A percentile compares a stretch with the other conserved stretches of the same genome.
Conservation (phyloP, 805 yeast genomes). For the Blastobotrys parvus region DNA sequence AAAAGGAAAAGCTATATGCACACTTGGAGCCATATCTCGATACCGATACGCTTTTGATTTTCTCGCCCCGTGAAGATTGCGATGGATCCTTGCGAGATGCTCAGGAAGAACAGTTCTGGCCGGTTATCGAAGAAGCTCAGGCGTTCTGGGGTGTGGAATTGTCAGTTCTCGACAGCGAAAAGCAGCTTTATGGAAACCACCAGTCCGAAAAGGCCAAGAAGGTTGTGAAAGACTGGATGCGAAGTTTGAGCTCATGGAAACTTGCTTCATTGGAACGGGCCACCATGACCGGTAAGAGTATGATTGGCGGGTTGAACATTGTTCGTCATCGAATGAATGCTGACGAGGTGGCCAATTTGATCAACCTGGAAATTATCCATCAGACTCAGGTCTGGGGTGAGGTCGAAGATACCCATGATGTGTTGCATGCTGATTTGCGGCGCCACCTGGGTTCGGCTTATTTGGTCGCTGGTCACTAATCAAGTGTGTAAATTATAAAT, state of each 20-base stretch:
- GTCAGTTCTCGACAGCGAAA: slow-evolving; percentile 67
- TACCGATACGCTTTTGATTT: slow-evolving; percentile 86
- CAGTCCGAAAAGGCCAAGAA: slow-evolving; percentile 54
- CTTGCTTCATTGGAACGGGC: slow-evolving; percentile 85
- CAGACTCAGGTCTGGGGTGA: slow-evolving; percentile 96
- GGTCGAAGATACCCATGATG: slow-evolving; percentile 97
- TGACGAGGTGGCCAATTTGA: slow-evolving; percentile 68
- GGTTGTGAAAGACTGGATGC: slow-evolving; percentile 59
- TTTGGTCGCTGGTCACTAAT: slow-evolving; percentile 33
- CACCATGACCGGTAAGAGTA: slow-evolving; percentile 77
- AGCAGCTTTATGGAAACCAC: slow-evolving; percentile 70
- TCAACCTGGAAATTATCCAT: slow-evolving; percentile 70
- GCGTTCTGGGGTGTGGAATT: slow-evolving; percentile 43
- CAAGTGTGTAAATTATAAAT: slow-evolving; percentile 3
- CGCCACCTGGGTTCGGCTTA: slow-evolving; percentile 79
- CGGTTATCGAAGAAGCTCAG: slow-evolving; percentile 64
- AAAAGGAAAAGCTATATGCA: slow-evolving; percentile 48
- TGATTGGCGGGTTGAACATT: slow-evolving; percentile 69
- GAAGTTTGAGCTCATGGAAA: slow-evolving; percentile 59
- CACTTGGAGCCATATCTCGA: slow-evolving; percentile 76
- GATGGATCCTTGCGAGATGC: slow-evolving; percentile 71
- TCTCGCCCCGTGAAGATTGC: slow-evolving; percentile 72
- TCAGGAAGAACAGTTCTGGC: slow-evolving; percentile 73
- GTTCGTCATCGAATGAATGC: slow-evolving; percentile 38
- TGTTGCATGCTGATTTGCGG: slow-evolving; percentile 82